A percentile compares a stretch with the other conserved stretches of the same genome.
These are phyloP conservation scores for Alternaria conjuncta DNA, from an alignment of 2,329 filamentous ascomycete genomes.

Conservation along the genomic window DNA sequence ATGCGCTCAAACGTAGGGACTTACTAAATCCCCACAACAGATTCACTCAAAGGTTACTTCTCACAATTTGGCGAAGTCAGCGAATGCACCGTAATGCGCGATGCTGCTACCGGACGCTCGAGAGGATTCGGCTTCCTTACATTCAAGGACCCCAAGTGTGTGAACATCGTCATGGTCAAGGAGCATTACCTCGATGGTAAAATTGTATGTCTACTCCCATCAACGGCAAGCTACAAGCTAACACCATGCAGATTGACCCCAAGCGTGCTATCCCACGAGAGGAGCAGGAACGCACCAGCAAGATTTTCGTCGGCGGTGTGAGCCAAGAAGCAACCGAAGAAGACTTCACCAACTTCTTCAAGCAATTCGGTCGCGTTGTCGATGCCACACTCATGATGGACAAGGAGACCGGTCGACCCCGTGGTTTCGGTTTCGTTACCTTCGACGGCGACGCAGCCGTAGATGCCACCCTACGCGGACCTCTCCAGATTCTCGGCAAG, in stretches of 20 bases:
- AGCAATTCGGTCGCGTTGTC: slow-evolving; percentile 92
- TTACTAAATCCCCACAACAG: slow-evolving; percentile 55
- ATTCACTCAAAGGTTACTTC: slow-evolving; percentile 96
- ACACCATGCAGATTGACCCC: slow-evolving; percentile 80
- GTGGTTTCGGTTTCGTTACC: slow-evolving; percentile 97
- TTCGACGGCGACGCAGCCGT: slow-evolving; percentile 97
- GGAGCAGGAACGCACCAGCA: slow-evolving; percentile 97
- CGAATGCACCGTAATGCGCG: slow-evolving; percentile 99
- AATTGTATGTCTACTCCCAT: slow-evolving; percentile 72
- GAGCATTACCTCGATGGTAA: slow-evolving; percentile 98
- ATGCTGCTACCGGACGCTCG: slow-evolving; percentile 90
- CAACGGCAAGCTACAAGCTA: slow-evolving; percentile 21
- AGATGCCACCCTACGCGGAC: slow-evolving; percentile 83
- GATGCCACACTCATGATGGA: slow-evolving; percentile 99
- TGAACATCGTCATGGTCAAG: slow-evolving; percentile 99
- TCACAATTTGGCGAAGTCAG: slow-evolving; percentile 96
- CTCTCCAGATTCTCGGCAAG: slow-evolving; percentile 92
- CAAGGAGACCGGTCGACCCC: slow-evolving; percentile 95
- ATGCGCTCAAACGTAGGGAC: neutral
- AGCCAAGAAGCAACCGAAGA: slow-evolving; percentile 96
- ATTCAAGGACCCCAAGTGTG: slow-evolving; percentile 96
- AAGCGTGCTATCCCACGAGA: slow-evolving; percentile 97
- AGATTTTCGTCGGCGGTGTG: slow-evolving; percentile 98
- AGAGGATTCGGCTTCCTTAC: slow-evolving; percentile 97
- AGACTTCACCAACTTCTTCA: slow-evolving; percentile 96